A percentile compares a stretch with the other conserved stretches of the same genome.
phyloP scores from a whole-genome alignment of 768 basidiomycete genomes.

The Suillus subaureus region DNA sequence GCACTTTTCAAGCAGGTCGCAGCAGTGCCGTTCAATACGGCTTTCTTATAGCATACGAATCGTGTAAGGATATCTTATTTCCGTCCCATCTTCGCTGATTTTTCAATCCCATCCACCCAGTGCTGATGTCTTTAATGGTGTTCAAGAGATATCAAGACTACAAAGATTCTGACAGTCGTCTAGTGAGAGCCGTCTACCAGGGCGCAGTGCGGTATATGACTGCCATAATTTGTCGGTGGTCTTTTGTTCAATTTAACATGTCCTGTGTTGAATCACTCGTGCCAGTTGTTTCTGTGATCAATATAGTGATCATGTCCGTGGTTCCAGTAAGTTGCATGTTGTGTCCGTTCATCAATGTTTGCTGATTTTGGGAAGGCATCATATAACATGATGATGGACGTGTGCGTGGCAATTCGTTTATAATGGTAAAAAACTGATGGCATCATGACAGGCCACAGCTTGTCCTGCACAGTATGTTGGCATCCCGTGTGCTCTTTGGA shows the following conservation, averaged over 20 bases:
- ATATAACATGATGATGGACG: background rate
- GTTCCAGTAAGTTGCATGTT: background rate
- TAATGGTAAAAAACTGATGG: background rate
- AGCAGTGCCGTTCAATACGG: background rate
- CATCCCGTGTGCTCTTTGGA: background rate
- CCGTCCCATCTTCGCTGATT: background rate
- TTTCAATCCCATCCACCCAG: background rate
- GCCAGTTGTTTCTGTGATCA: background rate
- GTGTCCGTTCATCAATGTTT: background rate
- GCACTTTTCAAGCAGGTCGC: slow-evolving; percentile 3
- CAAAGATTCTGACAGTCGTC: background rate
- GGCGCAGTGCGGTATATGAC: background rate
- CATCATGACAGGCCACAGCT: background rate
- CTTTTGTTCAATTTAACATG: background rate
- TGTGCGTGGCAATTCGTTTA: background rate
- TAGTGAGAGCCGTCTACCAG: background rate
- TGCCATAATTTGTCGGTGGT: background rate
- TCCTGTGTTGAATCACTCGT: background rate
- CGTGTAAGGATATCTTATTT: background rate
- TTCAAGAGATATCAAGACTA: slow-evolving; percentile 4
- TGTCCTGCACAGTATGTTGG: slow-evolving; percentile 1
- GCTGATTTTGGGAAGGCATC: background rate
- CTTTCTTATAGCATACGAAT: background rate
- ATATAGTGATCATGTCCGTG: background rate
- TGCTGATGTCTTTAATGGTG: background rate